Base-by-base conservation (phyloP, 176 grass and related monocot genomes). In the Thalia dealbata region DNA sequence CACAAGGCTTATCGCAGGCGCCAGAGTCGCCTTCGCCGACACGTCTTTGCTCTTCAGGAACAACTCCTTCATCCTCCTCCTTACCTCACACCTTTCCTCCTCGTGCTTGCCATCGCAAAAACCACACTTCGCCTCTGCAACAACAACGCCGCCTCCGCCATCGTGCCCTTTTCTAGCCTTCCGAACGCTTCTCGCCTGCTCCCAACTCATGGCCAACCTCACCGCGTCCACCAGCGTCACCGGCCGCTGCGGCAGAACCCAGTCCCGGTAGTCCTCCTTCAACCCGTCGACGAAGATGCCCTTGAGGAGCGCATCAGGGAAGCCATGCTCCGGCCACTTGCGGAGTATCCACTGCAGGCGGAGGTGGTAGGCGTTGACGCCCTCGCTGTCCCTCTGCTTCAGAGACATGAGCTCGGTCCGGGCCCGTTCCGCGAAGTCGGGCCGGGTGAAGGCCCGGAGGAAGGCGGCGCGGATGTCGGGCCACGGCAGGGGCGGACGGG, bases 281-380 rank as follows among this genome's bases (percentile, higher is more conserved):
- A 92, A 75, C 48, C 89, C 90, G 63, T 81, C 81, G 58, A 92
- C 54, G 68, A 88, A 92, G 18, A 72, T 71, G 19, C 50, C 73
- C 66, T 32, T 88, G 12, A 88, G 18, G 61, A 80, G 42, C 72
- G 25, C 30, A 18, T 82, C 75, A 29, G 78, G 58, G 52, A 88
- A 48, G 3, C 81, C 83, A 50, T 50, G 72, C 50, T 63, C 73
- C 16, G 69, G 69, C 81, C 61, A 82, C 68, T 73, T 80, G 78
- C 65, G 73, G 56, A 92, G 81, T 4, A 75, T 62, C 43, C 90
- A 79, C 73, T 82, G 81, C 81, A 80, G 25, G 56, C 86, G 83
- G 68, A 92, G 86, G 73, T 86, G 78, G 83, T 84, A 88, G 21
- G 73, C 32, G 70, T 85, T 83, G 71, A 88, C 64, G 15, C 75